Evolutionary conservation across 371 early-diverging fungal species (phyloP).

Genomic region (Funneliformis caledonium): DNA sequence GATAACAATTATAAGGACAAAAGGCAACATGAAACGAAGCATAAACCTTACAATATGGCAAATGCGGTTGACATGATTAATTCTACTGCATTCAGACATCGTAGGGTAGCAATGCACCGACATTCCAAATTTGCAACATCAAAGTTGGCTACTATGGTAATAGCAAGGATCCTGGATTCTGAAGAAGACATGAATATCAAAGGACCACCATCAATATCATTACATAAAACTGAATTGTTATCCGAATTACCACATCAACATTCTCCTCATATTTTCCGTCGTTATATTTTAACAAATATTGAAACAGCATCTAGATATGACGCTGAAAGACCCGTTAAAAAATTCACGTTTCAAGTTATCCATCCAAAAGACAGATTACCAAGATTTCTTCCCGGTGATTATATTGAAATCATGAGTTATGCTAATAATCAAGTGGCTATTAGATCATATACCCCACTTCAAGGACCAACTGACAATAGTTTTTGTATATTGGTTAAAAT

Average conservation of each 20-base stretch:
- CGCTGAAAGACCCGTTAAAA: neutral
- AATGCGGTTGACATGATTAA: constrained; percentile 5
- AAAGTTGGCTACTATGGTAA: constrained; percentile 10
- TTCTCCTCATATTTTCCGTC: constrained; percentile 11
- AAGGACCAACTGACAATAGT: constrained; percentile 17
- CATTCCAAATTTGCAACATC: constrained; percentile 13
- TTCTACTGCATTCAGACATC: neutral
- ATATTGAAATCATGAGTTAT: constrained; percentile 37
- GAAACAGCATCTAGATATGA: neutral
- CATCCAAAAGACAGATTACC: constrained; percentile 6
- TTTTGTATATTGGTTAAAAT: constrained; percentile 37
- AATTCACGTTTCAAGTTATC: constrained; percentile 21
- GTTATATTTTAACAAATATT: constrained; percentile 30
- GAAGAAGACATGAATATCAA: neutral
- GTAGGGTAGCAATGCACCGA: neutral
- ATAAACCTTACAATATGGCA: neutral
- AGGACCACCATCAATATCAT: neutral
- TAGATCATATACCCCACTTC: constrained; percentile 33
- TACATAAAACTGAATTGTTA: neutral
- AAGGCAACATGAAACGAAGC: neutral
- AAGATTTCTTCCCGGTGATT: constrained; percentile 35
- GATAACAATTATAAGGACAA: neutral
- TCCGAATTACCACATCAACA: neutral
- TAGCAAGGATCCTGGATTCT: neutral
- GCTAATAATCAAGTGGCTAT: constrained; percentile 37